Evolutionary conservation across 1,139 yeast species (phyloP), one percentile per base, ranked within the genome.

Genomic region (Pichiaceae sp.): DNA sequence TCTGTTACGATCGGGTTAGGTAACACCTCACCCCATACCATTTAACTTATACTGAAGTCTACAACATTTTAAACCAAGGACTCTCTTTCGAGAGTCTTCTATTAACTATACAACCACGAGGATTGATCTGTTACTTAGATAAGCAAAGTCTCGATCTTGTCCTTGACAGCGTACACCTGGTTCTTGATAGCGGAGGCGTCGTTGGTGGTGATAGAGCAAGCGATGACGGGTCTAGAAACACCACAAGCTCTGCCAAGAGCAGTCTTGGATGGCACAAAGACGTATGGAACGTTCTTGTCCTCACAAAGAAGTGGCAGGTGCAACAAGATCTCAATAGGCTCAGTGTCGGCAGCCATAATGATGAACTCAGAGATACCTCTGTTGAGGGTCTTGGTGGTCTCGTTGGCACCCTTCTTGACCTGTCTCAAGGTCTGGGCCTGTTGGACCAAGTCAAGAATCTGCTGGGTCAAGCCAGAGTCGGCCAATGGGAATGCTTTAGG

Each of bases 161-260:
- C 97, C 85, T 91, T 93, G 68, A 89, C 87, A 62, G 84, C 86
- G 69, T 84, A 87, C 69, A 91, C 86, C 75, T 89, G 97, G 75
- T 73, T 85, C 78, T 87, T 87, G 72, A 93, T 83, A 57, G 96
- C 86, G 54, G 97, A 87, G 56, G 96, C 95, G 61, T 93, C 99
- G 70, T 93, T 91, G 50, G 98, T 78, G 61, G 99, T 93, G 62
- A 93, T 94, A 47, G 96, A 84, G 49, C 97, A 97, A 61, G 98
- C 95, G 63, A 91, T 89, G 44, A 93, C 98, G 50, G 98, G 97
- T 75, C 99, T 84, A 44, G 97, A 86, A 52, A 93, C 98, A 71
- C 98, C 99, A 73, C 98, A 91, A 56, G 98, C 97, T 74, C 98
- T 86, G 64, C 99, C 98, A 56, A 93, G 76, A 49, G 98, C 98